Conservation (phyloP, 148 eudicot species). For the Bassia scoparia region DNA sequence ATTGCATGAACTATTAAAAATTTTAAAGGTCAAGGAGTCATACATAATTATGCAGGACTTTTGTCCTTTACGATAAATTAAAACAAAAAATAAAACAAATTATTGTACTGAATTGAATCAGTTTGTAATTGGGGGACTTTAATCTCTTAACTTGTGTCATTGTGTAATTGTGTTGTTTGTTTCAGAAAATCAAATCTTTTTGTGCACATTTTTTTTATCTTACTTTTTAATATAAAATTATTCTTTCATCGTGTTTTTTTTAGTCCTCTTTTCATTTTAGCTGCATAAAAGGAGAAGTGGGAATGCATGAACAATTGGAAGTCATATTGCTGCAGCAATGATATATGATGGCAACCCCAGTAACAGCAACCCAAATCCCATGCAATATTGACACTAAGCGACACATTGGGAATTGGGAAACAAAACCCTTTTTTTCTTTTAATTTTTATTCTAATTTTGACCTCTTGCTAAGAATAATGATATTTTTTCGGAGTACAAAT, state of each 20-base stretch:
- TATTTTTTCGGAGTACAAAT: too few relatives aligned
- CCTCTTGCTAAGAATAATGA: too few relatives aligned
- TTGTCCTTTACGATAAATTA: slow-evolving; percentile 17
- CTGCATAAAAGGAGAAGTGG: slow-evolving; percentile 12
- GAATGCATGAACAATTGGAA: slow-evolving; percentile 16
- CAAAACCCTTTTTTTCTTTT: too few relatives aligned
- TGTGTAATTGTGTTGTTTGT: too few relatives aligned
- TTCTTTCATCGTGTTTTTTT: neutral
- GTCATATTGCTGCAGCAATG: slow-evolving; percentile 13
- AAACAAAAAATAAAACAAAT: neutral
- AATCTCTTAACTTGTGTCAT: slow-evolving; percentile 8
- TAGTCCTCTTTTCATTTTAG: slow-evolving; percentile 2
- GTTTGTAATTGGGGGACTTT: slow-evolving; percentile 2
- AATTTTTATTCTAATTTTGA: too few relatives aligned
- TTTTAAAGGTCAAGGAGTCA: neutral
- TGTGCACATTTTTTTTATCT: neutral
- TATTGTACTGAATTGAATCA: neutral
- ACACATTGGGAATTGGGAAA: neutral
- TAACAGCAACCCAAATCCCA: slow-evolving; percentile 16
- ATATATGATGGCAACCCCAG: slow-evolving; percentile 24
- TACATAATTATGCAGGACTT: neutral
- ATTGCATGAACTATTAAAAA: slow-evolving; percentile 1
- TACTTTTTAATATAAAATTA: neutral
- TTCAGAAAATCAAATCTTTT: slow-evolving; percentile 10
- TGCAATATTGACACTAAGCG: slow-evolving; percentile 6